A percentile compares a stretch with the other conserved stretches of the same genome.
Conservation (phyloP, 352 stramenopile genomes). For the Stramenopiles sp. region DNA sequence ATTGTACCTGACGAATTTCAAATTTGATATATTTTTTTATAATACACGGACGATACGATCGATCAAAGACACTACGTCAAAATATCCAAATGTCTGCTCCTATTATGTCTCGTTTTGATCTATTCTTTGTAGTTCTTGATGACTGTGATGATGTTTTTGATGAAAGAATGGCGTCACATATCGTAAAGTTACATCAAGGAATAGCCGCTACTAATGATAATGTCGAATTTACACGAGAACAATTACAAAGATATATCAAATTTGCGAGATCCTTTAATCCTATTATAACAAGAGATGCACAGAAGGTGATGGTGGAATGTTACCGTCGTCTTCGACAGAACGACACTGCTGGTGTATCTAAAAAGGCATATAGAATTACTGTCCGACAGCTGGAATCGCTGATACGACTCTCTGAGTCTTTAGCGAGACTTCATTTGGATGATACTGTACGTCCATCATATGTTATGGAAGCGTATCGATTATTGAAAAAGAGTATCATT, state of each 20-base stretch:
- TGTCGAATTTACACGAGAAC: slow-evolving; percentile 21
- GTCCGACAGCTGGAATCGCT: slow-evolving; percentile 92
- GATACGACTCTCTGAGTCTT: slow-evolving; percentile 75
- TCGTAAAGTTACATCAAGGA: slow-evolving; percentile 79
- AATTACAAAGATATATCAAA: slow-evolving; percentile 77
- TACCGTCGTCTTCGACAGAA: slow-evolving; percentile 86
- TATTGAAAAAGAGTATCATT: slow-evolving; percentile 93
- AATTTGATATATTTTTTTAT: too few species aligned
- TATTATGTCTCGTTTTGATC: slow-evolving; percentile 93
- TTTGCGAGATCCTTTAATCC: slow-evolving; percentile 34
- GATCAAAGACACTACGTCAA: slow-evolving; percentile 41
- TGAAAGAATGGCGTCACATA: slow-evolving; percentile 72
- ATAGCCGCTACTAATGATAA: background rate
- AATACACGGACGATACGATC: slow-evolving; percentile 58
- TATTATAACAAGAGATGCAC: slow-evolving; percentile 25
- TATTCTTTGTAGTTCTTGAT: slow-evolving; percentile 96
- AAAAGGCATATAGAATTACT: slow-evolving; percentile 90
- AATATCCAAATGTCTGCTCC: slow-evolving; percentile 52
- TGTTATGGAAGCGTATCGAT: slow-evolving; percentile 71
- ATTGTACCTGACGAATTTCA: too few species aligned
- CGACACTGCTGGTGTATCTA: slow-evolving; percentile 47
- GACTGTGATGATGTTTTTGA: slow-evolving; percentile 75
- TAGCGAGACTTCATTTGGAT: slow-evolving; percentile 70
- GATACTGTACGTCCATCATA: slow-evolving; percentile 45
- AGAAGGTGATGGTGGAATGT: slow-evolving; percentile 72